Conservation (phyloP, 345 rosid genomes). For the Theobroma cacao region DNA sequence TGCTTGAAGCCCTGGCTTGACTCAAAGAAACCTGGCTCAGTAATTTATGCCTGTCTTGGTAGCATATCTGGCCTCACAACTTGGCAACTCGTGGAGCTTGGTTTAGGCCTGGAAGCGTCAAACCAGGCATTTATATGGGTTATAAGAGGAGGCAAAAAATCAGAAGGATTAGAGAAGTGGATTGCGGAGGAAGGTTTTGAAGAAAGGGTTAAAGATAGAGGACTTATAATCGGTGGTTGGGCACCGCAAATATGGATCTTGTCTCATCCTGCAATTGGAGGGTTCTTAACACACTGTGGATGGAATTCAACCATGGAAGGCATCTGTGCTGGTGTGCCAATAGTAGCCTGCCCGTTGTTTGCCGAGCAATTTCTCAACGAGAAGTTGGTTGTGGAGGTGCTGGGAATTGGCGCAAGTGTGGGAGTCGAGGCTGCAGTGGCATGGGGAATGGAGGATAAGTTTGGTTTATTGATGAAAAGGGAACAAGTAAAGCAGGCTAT, state of each 20-base stretch:
- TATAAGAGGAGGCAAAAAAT: conserved; percentile 3
- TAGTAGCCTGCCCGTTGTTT: conserved; percentile 38
- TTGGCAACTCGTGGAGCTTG: conserved; percentile 41
- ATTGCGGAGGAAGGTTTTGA: conserved; percentile 33
- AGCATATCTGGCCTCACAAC: conserved; percentile 34
- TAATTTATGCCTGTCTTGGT: conserved; percentile 51
- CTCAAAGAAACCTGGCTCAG: conserved; percentile 16
- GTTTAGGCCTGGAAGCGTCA: conserved; percentile 43
- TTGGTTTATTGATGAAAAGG: conserved; percentile 26
- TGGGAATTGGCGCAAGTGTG: conserved; percentile 38
- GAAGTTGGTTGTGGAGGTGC: conserved; percentile 34
- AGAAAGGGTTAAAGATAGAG: conserved; percentile 35
- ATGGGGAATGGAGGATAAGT: conserved; percentile 38
- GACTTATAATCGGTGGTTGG: conserved; percentile 54
- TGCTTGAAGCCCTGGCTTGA: conserved; percentile 44
- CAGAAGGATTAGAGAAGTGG: conserved; percentile 7
- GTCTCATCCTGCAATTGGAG: conserved; percentile 47
- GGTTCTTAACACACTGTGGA: conserved; percentile 60
- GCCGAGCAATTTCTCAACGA: conserved; percentile 38
- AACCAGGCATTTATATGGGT: conserved; percentile 34
- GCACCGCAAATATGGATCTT: conserved; percentile 51
- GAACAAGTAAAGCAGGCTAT: conserved; percentile 28
- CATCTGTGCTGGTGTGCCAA: conserved; percentile 34
- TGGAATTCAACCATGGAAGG: conserved; percentile 63
- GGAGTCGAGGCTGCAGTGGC: conserved; percentile 34